These are phyloP conservation scores for Penicillium steckii DNA, from an alignment of 495 filamentous ascomycete species.

Conservation along the genomic window DNA sequence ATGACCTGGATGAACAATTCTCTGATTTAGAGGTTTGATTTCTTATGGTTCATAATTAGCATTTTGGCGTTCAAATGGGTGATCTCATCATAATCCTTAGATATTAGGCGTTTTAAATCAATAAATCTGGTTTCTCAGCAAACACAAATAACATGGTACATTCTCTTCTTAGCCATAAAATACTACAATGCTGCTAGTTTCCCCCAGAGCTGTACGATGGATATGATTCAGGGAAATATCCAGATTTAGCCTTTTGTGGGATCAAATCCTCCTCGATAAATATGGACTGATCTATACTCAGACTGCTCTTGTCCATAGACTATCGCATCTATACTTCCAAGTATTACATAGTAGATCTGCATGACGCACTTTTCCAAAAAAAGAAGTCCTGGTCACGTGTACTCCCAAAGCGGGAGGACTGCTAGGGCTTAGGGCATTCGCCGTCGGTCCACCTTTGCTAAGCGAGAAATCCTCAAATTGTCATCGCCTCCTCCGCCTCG, in stretches of 20 bases:
- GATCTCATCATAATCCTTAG: neutral
- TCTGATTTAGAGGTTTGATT: conserved; percentile 23
- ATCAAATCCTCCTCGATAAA: no score
- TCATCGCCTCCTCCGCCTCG: conserved; percentile 42
- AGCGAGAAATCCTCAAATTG: conserved; percentile 51
- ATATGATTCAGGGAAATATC: no score
- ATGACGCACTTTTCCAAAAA: conserved; percentile 5
- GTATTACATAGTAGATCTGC: conserved; percentile 1
- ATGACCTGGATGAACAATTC: conserved; percentile 30
- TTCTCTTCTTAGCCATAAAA: no score
- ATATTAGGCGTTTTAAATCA: no score
- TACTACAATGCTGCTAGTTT: no score
- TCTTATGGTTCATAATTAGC: neutral
- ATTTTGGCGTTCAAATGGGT: neutral
- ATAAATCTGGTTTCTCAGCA: no score
- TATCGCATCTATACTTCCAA: no score
- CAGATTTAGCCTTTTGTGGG: no score
- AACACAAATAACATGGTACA: no score
- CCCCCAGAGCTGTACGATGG: no score
- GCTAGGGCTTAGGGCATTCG: conserved; percentile 42
- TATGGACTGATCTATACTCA: no score
- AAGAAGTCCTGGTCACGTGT: conserved; percentile 8
- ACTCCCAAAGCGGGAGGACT: conserved; percentile 12
- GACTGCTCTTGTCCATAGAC: no score
- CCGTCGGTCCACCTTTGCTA: conserved; percentile 39